These are phyloP conservation scores for Biancaea sappan DNA, from an alignment of 306 rosid species.

Conservation along the genomic window DNA sequence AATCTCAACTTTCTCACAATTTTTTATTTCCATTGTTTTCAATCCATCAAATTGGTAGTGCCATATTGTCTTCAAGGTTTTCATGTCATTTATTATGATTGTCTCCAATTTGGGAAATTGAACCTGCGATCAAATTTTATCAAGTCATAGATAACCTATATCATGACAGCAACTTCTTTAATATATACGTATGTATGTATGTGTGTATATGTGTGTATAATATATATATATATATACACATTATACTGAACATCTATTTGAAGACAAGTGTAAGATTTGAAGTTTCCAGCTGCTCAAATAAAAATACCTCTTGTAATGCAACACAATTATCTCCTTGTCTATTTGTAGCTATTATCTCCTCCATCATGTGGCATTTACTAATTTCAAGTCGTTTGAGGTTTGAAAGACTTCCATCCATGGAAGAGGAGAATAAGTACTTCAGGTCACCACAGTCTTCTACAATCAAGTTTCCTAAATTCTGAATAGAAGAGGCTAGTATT, in stretches of 20 bases:
- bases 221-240: no score
- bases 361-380: background rate
- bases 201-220: background rate
- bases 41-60: no score
- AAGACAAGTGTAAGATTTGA: background rate
- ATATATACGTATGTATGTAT: no score
- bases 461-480: background rate
- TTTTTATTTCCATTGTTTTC: no score
- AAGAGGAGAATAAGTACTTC: no score
- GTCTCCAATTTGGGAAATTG: background rate
- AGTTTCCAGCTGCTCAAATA: background rate
- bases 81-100: background rate
- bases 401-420: background rate
- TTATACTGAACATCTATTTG: background rate
- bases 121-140: background rate
- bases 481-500: background rate
- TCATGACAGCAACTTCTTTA: no score
- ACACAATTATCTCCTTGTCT: background rate
- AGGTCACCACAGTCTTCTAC: no score
- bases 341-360: constrained; percentile 2
- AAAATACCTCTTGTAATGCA: background rate
- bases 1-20: background rate
- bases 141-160: background rate
- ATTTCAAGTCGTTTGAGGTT: constrained; percentile 5
- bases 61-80: no score